Conservation (phyloP, 2,329 filamentous ascomycete genomes). For the Teratosphaeria pseudoeucalypti region DNA sequence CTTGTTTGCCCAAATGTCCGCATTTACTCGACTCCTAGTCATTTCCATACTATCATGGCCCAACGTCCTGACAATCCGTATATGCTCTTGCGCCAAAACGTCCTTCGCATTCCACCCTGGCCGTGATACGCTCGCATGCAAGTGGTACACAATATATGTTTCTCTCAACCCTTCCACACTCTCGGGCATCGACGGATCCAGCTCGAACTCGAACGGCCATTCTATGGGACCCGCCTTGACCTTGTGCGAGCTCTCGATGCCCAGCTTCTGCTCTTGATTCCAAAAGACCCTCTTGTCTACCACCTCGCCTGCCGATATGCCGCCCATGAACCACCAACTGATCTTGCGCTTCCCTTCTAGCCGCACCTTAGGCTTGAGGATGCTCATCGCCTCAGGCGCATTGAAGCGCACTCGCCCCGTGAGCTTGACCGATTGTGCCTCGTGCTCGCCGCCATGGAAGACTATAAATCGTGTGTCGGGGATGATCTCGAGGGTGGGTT, state of each 20-base stretch:
- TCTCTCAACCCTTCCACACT: constrained; percentile 83
- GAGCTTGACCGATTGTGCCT: constrained; percentile 35
- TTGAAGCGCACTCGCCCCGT: constrained; percentile 37
- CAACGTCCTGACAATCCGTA: constrained; percentile 39
- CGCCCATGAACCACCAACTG: constrained; percentile 28
- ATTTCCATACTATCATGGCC: constrained; percentile 60
- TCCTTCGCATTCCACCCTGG: constrained; percentile 78
- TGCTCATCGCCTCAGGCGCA: constrained; percentile 37
- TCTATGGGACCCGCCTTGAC: constrained; percentile 40
- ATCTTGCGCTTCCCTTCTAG: constrained; percentile 40
- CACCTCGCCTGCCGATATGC: constrained; percentile 30
- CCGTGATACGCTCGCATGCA: constrained; percentile 80
- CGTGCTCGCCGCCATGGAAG: constrained; percentile 39
- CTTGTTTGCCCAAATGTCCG: constrained; percentile 97
- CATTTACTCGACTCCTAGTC: constrained; percentile 47
- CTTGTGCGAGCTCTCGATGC: constrained; percentile 37
- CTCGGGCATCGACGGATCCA: constrained; percentile 51
- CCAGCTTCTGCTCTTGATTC: constrained; percentile 34
- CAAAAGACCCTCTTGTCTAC: constrained; percentile 38
- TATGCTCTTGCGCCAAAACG: constrained; percentile 62
- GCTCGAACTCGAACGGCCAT: constrained; percentile 40
- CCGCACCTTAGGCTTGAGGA: constrained; percentile 36
- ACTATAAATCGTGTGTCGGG: constrained; percentile 40
- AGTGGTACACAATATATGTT: constrained; percentile 77
- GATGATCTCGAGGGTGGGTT: constrained; percentile 33